phyloP scores from a whole-genome alignment of 371 early-diverging fungal species.

The Mucor velutinosus region DNA sequence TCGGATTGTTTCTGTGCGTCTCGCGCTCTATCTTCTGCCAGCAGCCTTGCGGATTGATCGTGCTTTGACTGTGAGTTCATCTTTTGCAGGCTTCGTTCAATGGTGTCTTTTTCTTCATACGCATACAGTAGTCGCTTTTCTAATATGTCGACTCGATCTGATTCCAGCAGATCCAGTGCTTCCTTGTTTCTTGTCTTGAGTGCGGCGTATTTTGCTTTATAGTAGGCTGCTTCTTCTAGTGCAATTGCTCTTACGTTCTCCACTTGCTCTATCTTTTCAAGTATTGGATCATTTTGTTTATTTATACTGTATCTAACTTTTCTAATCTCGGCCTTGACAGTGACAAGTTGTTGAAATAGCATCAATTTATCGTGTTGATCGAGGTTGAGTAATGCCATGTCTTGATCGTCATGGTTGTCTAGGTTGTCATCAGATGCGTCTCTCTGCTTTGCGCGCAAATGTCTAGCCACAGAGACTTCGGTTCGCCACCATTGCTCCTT shows the following conservation, averaged over 20 bases:
- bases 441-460: neutral
- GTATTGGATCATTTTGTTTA: conserved; percentile 54
- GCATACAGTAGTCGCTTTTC: conserved; percentile 51
- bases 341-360: conserved; percentile 44
- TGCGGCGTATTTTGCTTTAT: conserved; percentile 49
- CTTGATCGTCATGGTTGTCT: conserved; percentile 8
- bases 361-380: conserved; percentile 22
- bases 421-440: neutral
- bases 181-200: conserved; percentile 31
- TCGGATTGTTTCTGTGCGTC: conserved; percentile 50
- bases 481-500: conserved; percentile 48
- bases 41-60: conserved; percentile 37
- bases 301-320: conserved; percentile 39
- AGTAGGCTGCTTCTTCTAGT: conserved; percentile 60
- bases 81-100: conserved; percentile 28
- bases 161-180: conserved; percentile 44
- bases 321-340: conserved; percentile 43
- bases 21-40: conserved; percentile 52
- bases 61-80: conserved; percentile 40
- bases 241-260: conserved; percentile 54
- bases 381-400: neutral
- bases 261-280: conserved; percentile 45
- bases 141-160: conserved; percentile 46
- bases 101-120: conserved; percentile 39
- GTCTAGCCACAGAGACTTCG: conserved; percentile 33